Percentiles rank a stretch among this genome's conserved stretches.
Conservation (phyloP, 2,329 filamentous ascomycete species). For the Bipolaris gigantea region DNA sequence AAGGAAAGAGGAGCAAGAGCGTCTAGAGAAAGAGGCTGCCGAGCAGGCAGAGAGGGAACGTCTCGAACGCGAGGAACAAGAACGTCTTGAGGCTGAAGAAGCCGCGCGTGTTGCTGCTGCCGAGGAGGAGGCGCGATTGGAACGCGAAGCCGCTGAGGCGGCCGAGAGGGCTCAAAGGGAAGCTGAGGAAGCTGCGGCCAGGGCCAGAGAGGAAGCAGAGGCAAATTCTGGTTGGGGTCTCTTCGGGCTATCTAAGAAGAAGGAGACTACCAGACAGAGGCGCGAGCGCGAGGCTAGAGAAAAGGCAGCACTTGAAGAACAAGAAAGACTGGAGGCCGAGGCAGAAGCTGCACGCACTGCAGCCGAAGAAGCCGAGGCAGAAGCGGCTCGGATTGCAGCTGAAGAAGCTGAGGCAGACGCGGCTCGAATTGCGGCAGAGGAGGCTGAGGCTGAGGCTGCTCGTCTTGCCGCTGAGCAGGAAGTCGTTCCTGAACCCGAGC, state of each 20-base stretch:
- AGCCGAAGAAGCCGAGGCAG: conserved; percentile 21
- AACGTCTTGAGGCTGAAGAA: conserved; percentile 37
- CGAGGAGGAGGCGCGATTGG: conserved; percentile 32
- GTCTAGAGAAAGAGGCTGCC: conserved; percentile 11
- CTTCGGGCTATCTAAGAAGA: conserved; percentile 39
- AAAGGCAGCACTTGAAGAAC: conserved; percentile 33
- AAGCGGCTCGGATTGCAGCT: too few relatives aligned
- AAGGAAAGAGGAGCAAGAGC: conserved; percentile 42
- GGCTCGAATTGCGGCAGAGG: conserved; percentile 40
- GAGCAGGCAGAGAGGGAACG: conserved; percentile 30
- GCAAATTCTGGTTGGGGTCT: conserved; percentile 30
- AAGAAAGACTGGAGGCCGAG: conserved; percentile 32
- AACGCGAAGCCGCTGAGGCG: conserved; percentile 40
- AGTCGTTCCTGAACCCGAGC: conserved; percentile 28
- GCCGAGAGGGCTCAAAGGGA: conserved; percentile 24
- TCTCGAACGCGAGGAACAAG: conserved; percentile 27
- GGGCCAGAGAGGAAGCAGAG: conserved; percentile 24
- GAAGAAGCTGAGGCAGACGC: conserved; percentile 21
- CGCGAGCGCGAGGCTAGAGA: conserved; percentile 34
- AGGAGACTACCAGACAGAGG: conserved; percentile 35
- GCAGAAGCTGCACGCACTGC: conserved; percentile 37
- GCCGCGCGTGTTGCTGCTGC: conserved; percentile 33
- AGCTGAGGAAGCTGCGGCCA: conserved; percentile 23
- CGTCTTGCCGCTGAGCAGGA: conserved; percentile 33
- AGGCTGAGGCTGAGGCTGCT: conserved; percentile 18